Evolutionary conservation across 352 stramenopile genomes (phyloP), one percentile per base, ranked within the genome.

Genomic region (Thalassiosira livingstoniorum): DNA sequence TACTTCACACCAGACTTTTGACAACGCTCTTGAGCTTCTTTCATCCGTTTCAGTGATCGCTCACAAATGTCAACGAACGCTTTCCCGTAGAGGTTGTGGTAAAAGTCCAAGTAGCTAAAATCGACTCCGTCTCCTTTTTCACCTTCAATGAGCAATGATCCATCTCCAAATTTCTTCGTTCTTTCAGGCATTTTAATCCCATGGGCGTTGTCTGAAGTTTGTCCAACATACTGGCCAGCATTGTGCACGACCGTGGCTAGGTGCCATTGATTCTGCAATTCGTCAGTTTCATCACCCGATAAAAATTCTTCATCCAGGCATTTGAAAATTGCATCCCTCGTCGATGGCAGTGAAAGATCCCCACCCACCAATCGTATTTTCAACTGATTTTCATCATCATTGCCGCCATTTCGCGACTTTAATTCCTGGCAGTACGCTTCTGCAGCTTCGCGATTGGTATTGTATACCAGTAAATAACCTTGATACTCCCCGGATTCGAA

Each of bases 21-120:
- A 23, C 54, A 47, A 37, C 29, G 7, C 51, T 73, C 5, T 23
- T n/a, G 27, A 32, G 11, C 10, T 29, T 29, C 35, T 15, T 35
- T 23, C 69, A 85, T 81, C 0, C 78, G 39, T 23, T 42, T 42
- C 32, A 85, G 32, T 45, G 25, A 45, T 11, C 78, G 58, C 37
- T 85, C 78, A 55, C 78, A 85, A 3, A 85, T 39, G 64, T 85
- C 78, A 43, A 85, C 58, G 60, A 53, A 85, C 29, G 78, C 71
- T 45, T 85, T 61, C 2, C 69, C 68, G 54, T 83, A 83, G 15
- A 85, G 27, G n/a, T 47, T 32, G 11, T 82, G 78, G 54, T 85
- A 85, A 37, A 65, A 85, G 23, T 77, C 11, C 27, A 85, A 57
- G 4, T 11, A 18, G 42, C 42, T 51, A 10, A 51, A 18, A 18